These are phyloP conservation scores for Nephelium lappaceum DNA, from an alignment of 345 rosid species.

Conservation along the genomic window DNA sequence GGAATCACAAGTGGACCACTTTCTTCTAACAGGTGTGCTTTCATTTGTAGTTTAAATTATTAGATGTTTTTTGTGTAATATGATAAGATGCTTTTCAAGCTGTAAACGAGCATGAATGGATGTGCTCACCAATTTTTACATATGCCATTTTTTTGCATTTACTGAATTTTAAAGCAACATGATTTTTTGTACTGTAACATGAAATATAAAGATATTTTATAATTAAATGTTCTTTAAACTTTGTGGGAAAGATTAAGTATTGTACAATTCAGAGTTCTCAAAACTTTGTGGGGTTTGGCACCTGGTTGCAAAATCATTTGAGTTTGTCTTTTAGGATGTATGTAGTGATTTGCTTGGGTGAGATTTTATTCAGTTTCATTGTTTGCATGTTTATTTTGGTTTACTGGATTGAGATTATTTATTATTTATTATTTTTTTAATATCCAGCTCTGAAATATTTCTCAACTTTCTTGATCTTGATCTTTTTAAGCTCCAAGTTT, in stretches of 20 bases:
- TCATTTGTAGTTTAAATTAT: background rate
- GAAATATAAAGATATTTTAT: background rate
- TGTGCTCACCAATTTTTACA: background rate
- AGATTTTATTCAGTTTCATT: background rate
- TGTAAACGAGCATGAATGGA: background rate
- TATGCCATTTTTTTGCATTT: background rate
- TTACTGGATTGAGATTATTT: background rate
- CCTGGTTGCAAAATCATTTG: background rate
- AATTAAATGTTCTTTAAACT: background rate
- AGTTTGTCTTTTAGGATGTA: background rate
- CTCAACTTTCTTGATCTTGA: slow-evolving; percentile 8
- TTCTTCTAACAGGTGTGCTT: slow-evolving; percentile 47
- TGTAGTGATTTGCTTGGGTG: slow-evolving; percentile 3
- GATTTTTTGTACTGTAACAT: background rate
- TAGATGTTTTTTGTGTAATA: background rate
- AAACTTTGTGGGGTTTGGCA: background rate
- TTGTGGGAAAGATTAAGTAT: background rate
- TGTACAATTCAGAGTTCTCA: background rate
- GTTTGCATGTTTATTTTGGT: background rate
- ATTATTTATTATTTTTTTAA: background rate
- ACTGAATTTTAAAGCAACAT: background rate
- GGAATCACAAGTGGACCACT: slow-evolving; percentile 48
- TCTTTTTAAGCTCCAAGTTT: slow-evolving; percentile 13
- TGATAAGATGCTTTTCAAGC: background rate
- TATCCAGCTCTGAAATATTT: background rate